Evolutionary conservation across 371 early-diverging fungal genomes (phyloP).

Genomic region (Aphelidium insulamus): DNA sequence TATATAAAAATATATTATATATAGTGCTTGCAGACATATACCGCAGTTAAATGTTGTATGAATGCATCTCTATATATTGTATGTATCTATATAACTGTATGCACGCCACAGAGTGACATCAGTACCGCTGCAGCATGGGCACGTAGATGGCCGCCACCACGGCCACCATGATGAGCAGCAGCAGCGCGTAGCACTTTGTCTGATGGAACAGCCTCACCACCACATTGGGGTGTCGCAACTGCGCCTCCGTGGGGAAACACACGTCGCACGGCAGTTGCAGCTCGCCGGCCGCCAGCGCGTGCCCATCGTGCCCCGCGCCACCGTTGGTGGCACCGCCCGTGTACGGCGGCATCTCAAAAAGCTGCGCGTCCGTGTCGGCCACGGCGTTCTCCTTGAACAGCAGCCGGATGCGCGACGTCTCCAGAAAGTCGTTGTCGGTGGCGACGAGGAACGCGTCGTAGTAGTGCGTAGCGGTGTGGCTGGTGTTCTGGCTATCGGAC

Average conservation of each 20-base stretch:
- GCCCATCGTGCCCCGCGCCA: background rate
- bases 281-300: conserved; percentile 7
- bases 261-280: conserved; percentile 11
- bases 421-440: conserved; percentile 30
- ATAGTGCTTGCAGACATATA: too few relatives aligned
- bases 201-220: conserved; percentile 10
- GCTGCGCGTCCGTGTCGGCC: conserved; percentile 15
- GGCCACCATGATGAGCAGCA: too few relatives aligned
- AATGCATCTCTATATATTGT: too few relatives aligned
- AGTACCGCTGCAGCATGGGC: too few relatives aligned
- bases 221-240: conserved; percentile 4
- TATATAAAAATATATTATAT: too few relatives aligned
- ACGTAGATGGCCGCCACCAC: too few relatives aligned
- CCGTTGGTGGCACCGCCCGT: conserved; percentile 7
- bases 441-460: conserved; percentile 25
- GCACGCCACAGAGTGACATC: too few relatives aligned
- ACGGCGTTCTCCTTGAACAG: conserved; percentile 20
- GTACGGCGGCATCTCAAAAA: conserved; percentile 27
- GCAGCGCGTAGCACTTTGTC: conserved; percentile 14
- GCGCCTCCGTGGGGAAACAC: conserved; percentile 13
- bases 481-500: too few relatives aligned
- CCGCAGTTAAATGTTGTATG: too few relatives aligned
- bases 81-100: too few relatives aligned
- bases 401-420: conserved; percentile 14
- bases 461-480: background rate